Evolutionary conservation across 2,329 filamentous ascomycete genomes (phyloP).

Genomic region (Zasmidium angulare): DNA sequence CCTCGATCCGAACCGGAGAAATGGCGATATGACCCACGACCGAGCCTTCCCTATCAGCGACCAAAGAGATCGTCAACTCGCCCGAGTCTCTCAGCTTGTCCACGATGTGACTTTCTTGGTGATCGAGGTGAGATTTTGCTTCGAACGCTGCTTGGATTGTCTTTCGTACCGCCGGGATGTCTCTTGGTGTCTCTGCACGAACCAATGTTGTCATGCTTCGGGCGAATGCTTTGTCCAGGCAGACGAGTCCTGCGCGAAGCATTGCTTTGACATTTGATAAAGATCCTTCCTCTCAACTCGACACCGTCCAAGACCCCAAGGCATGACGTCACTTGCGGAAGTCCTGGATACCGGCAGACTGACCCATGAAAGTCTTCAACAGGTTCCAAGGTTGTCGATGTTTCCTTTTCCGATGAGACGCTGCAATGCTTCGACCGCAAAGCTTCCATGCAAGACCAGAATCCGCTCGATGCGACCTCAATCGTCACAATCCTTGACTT

Average conservation of each 20-base stretch:
- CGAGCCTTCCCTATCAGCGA: neutral
- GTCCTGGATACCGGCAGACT: too few relatives aligned
- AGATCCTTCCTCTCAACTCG: too few relatives aligned
- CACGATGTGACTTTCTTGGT: slow-evolving; percentile 9
- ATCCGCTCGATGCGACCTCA: too few relatives aligned
- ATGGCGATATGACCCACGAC: slow-evolving; percentile 7
- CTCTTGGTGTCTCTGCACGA: neutral
- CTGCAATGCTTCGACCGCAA: too few relatives aligned
- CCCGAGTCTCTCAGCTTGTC: slow-evolving; percentile 4
- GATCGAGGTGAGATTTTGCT: slow-evolving; percentile 12
- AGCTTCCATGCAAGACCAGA: too few relatives aligned
- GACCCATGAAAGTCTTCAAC: too few relatives aligned
- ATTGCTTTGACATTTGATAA: too few relatives aligned
- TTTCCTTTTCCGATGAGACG: too few relatives aligned
- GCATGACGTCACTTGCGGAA: too few relatives aligned
- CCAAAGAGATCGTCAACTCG: slow-evolving; percentile 4
- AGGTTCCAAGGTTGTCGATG: too few relatives aligned
- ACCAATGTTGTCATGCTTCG: neutral
- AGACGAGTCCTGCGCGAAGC: too few relatives aligned
- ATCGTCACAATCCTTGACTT: neutral
- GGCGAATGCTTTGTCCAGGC: neutral
- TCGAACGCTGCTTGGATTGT: slow-evolving; percentile 6
- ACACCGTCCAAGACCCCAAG: too few relatives aligned
- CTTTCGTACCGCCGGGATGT: neutral
- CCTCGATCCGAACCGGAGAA: slow-evolving; percentile 8